Base-by-base conservation (phyloP, 768 basidiomycete species). In the Filobasidium wieringae region DNA sequence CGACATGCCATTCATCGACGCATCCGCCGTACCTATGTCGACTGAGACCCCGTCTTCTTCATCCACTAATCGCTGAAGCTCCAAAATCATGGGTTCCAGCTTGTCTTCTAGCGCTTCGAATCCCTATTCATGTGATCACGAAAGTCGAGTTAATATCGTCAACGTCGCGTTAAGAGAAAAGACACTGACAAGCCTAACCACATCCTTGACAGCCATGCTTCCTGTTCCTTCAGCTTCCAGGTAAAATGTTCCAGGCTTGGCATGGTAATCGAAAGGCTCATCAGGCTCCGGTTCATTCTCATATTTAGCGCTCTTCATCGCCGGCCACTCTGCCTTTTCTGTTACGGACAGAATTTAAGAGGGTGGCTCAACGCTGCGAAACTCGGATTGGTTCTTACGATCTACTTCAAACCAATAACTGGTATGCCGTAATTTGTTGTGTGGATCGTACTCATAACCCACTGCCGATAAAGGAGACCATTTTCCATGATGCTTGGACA, bases 401-500 rank as follows among this genome's bases (percentile, higher is more conserved):
- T 74, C 70, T 29, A 69, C 67, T 64, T 99, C 95, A 69, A 79
- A 88, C 95, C 95, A 97, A 73, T 95, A 83, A 2, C 86, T 83
- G 2, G 95, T 97, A 75, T 99, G 95, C 53, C 91, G 83, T 31
- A 99, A 79, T 73, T 90, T 90, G 77, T 99, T 99, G 78, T 96
- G 81, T 12, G 95, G 95, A 74, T 99, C 95, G 63, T 99, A 99
- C 76, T 99, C 95, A 63, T 93, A 97, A 7, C 85, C 82, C 17
- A 99, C 84, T 7, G 95, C 90, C 1, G 90, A 87, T 60, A 91
- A 87, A 12, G 95, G 93, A 0, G 90, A 93, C 89, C 93, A 99
- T 76, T 99, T 99, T 12, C 95, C 91, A 70, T 99, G 95, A 72
- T 95, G 90, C 78, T 96, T 96, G 3, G 93, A 90, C 59, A 95